These are phyloP conservation scores for Kwoniella newhampshirensis DNA, from an alignment of 768 basidiomycete species.

Conservation along the genomic window DNA sequence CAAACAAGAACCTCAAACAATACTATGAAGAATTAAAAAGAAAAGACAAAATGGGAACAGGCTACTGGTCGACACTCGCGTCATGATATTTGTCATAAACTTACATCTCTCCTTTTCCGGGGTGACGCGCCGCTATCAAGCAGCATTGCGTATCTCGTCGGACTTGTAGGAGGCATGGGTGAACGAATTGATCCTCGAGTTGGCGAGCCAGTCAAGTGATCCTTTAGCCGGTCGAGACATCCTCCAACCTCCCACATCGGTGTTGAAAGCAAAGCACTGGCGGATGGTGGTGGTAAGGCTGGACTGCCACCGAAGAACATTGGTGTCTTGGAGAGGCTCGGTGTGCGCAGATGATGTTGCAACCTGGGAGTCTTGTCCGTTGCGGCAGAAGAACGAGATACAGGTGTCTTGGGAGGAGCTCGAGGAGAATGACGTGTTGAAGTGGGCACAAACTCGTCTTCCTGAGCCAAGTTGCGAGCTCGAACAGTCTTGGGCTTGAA, in stretches of 20 bases:
- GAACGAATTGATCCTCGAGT: constrained; percentile 16
- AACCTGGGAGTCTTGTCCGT: constrained; percentile 25
- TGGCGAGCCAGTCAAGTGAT: constrained; percentile 20
- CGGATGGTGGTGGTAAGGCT: constrained; percentile 24
- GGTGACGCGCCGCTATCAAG: constrained; percentile 25
- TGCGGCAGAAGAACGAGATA: constrained; percentile 35
- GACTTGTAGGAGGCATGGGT: constrained; percentile 27
- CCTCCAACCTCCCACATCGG: constrained; percentile 32
- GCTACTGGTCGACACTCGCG: not conserved
- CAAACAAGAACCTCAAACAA: not conserved
- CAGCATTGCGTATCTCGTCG: constrained; percentile 31
- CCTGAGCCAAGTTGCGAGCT: constrained; percentile 5
- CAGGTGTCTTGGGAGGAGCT: constrained; percentile 43
- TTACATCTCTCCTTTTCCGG: constrained; percentile 19
- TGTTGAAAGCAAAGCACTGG: constrained; percentile 23
- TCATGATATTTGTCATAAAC: constrained; percentile 1
- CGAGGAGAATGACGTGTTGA: constrained; percentile 12
- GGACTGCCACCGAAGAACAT: constrained; percentile 27
- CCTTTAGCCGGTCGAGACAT: constrained; percentile 28
- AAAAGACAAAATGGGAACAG: not conserved
- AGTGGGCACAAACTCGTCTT: constrained; percentile 25
- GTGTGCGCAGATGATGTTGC: constrained; percentile 13
- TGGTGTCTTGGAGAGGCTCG: constrained; percentile 18
- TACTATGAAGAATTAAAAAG: not conserved
- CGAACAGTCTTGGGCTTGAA: constrained; percentile 30